A percentile compares a stretch with the other conserved stretches of the same genome.
Evolutionary conservation across 2,329 filamentous ascomycete genomes (phyloP).

Genomic region (Xylaria sp.): DNA sequence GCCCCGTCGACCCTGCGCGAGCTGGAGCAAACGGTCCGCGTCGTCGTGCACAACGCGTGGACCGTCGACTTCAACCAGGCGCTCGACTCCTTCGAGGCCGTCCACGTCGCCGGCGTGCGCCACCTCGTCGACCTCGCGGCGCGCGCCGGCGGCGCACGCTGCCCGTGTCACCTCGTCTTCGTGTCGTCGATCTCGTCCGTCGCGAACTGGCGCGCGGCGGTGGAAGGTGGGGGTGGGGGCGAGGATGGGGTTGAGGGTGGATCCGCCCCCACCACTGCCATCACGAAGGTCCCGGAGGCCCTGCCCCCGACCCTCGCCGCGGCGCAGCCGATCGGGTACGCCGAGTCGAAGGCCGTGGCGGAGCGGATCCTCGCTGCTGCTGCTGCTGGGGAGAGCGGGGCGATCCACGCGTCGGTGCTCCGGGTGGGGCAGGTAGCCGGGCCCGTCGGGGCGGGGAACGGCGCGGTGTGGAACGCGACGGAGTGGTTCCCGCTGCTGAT

Average conservation of each 20-base stretch:
- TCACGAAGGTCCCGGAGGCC: constrained; percentile 11
- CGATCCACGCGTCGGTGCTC: constrained; percentile 10
- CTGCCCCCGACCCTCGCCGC: constrained; percentile 4
- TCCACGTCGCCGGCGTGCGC: constrained; percentile 21
- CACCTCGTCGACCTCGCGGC: constrained; percentile 21
- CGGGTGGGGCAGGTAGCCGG: constrained; percentile 29
- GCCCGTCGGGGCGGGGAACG: constrained; percentile 3
- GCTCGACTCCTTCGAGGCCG: constrained; percentile 23
- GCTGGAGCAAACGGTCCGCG: not conserved
- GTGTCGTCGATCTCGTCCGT: constrained; percentile 27
- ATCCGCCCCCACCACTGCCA: too few relatives aligned
- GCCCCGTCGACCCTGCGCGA: not conserved
- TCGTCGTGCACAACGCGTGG: constrained; percentile 31
- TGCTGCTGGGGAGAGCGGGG: not conserved
- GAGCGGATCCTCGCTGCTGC: constrained; percentile 20
- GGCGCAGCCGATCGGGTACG: constrained; percentile 20
- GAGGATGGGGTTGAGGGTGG: too few relatives aligned
- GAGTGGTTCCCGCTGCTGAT: constrained; percentile 29
- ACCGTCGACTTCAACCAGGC: constrained; percentile 30
- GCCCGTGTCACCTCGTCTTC: constrained; percentile 18
- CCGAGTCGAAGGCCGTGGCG: constrained; percentile 20
- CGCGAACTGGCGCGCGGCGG: constrained; percentile 8
- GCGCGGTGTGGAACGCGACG: constrained; percentile 19
- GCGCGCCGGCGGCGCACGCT: not conserved
- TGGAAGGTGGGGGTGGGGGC: not conserved